Evolutionary conservation across 1,284 basidiomycete species (phyloP).

Genomic region (Ustilago curta): DNA sequence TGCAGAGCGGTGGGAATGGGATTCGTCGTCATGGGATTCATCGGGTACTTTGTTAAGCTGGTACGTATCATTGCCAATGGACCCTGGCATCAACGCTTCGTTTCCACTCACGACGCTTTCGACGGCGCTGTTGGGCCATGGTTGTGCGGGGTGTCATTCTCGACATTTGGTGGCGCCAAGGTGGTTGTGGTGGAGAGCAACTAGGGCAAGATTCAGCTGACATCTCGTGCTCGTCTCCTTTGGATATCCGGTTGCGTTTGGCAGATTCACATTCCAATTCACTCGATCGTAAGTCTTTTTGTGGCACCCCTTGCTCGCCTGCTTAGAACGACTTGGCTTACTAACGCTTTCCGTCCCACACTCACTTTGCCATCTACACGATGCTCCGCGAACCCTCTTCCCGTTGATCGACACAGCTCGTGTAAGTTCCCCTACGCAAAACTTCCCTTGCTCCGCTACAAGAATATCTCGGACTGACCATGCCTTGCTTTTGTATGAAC

Average conservation of each 20-base stretch:
- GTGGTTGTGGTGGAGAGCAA: not conserved
- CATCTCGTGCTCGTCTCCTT: not conserved
- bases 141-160: not conserved
- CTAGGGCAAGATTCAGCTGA: not conserved
- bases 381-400: not conserved
- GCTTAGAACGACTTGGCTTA: not conserved
- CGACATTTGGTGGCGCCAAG: not conserved
- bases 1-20: conserved; percentile 68
- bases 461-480: not conserved
- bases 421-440: not conserved
- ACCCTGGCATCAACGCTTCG: not conserved
- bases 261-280: conserved; percentile 68
- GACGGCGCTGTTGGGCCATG: too few relatives aligned
- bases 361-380: not conserved
- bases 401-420: not conserved
- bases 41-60: conserved; percentile 69
- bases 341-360: conserved; percentile 1
- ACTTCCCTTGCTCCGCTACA: too few relatives aligned
- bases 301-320: not conserved
- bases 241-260: too few relatives aligned
- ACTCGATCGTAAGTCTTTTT: conserved; percentile 65
- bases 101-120: not conserved
- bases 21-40: conserved; percentile 69
- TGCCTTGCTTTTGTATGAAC: not conserved
- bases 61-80: conserved; percentile 22